Evolutionary conservation across 2,329 filamentous ascomycete genomes (phyloP).

Genomic region (Pseudogymnoascus sp.): DNA sequence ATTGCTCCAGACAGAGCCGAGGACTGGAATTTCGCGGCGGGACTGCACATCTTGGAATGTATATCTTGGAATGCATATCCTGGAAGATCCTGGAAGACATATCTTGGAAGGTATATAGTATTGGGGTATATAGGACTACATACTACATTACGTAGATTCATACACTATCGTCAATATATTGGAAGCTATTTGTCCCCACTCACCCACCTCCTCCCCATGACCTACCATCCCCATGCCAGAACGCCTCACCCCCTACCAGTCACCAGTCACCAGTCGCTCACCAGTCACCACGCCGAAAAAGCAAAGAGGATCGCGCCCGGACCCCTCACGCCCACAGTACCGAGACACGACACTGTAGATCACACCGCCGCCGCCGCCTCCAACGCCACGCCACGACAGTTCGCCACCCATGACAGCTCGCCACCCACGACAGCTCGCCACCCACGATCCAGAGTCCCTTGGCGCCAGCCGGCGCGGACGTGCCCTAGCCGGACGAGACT

Average conservation of each 20-base stretch:
- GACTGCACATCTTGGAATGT: not conserved
- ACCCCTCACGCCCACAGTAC: slow-evolving; percentile 3
- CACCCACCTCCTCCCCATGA: not conserved
- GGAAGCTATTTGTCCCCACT: not conserved
- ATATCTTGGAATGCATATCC: not conserved
- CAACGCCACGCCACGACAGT: not conserved
- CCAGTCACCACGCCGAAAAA: not conserved
- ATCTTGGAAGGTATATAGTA: not conserved
- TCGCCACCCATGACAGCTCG: not conserved
- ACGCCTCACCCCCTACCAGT: not conserved
- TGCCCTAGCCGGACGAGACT: not conserved
- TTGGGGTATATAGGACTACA: not conserved
- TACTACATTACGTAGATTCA: slow-evolving; percentile 3
- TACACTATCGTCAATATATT: not conserved
- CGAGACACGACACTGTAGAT: not conserved
- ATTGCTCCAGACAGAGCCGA: not conserved
- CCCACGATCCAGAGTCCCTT: not conserved
- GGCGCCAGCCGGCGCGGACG: not conserved
- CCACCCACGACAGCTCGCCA: not conserved
- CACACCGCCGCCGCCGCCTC: not conserved
- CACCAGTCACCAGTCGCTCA: not conserved
- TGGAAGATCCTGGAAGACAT: not conserved
- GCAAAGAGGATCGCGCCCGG: not conserved
- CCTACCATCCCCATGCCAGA: not conserved
- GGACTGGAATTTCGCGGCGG: not conserved